A percentile compares a stretch with the other conserved stretches of the same genome.
These are phyloP conservation scores for Saccharomyces hybrid DNA, from an alignment of 1,139 yeast species.

Conservation along the genomic window DNA sequence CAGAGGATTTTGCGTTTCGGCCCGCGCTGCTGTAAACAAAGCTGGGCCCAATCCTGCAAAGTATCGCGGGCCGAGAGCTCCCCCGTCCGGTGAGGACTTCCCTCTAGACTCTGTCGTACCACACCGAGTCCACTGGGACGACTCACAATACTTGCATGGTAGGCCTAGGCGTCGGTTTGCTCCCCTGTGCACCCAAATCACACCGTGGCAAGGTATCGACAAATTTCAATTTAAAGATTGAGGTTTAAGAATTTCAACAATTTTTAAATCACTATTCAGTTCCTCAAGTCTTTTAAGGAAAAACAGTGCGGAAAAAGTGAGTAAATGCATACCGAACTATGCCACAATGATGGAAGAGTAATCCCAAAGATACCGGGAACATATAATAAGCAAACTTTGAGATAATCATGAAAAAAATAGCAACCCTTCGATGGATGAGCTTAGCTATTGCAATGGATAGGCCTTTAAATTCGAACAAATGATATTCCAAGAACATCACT, in stretches of 20 bases:
- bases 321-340: slow-evolving; percentile 3
- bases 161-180: background rate
- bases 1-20: background rate
- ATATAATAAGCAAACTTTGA: background rate
- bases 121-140: background rate
- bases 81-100: background rate
- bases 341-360: background rate
- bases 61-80: background rate
- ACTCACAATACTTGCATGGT: background rate
- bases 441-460: background rate
- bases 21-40: background rate
- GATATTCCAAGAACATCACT: background rate
- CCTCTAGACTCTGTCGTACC: background rate
- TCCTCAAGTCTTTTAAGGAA: slow-evolving; percentile 6
- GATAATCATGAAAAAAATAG: background rate
- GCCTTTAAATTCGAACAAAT: no score
- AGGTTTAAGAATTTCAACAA: background rate
- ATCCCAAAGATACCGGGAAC: background rate
- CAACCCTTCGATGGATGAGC: background rate
- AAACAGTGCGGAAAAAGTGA: slow-evolving; percentile 14
- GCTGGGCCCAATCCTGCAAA: background rate
- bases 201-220: slow-evolving; percentile 1
- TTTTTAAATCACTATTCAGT: background rate
- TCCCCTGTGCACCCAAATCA: background rate
- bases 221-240: background rate